A percentile compares a stretch with the other conserved stretches of the same genome.
These are phyloP conservation scores for Penicillium sp. DNA, from an alignment of 2,329 filamentous ascomycete species.

Conservation along the genomic window DNA sequence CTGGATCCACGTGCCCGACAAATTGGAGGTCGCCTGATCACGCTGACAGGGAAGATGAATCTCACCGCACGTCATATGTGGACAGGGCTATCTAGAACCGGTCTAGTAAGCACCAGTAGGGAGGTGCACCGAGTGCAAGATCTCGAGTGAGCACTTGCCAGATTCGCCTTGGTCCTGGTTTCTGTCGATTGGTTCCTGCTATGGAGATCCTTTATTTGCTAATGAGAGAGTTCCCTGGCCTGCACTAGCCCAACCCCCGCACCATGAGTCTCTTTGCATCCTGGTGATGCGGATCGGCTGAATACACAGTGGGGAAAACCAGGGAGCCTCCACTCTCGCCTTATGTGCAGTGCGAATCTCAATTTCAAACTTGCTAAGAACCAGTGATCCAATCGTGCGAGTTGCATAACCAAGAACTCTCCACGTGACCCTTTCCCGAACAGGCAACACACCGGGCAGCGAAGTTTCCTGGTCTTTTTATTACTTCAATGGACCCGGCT, in stretches of 20 bases:
- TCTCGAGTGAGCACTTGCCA: background rate
- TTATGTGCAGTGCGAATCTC: constrained; percentile 1
- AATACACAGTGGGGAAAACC: background rate
- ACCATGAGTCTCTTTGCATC: background rate
- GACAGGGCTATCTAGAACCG: background rate
- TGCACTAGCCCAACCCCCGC: background rate
- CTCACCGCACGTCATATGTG: constrained; percentile 13
- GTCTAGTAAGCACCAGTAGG: background rate
- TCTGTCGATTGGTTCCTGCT: background rate
- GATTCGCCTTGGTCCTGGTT: background rate
- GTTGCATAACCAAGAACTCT: background rate
- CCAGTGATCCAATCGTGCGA: constrained; percentile 2
- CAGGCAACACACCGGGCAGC: constrained; percentile 14
- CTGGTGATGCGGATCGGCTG: background rate
- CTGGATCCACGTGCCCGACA: background rate
- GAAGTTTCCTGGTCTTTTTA: background rate
- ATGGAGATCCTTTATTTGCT: background rate
- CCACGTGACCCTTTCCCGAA: constrained; percentile 24
- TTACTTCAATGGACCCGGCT: constrained; percentile 2
- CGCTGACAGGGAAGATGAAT: constrained; percentile 8
- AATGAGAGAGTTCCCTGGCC: background rate
- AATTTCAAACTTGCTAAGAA: background rate
- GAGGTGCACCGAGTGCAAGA: background rate
- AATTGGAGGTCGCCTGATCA: constrained; percentile 9
- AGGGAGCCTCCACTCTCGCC: background rate